Evolutionary conservation across 139 green algal genomes (phyloP).

Genomic region (Marvania coccoides): DNA sequence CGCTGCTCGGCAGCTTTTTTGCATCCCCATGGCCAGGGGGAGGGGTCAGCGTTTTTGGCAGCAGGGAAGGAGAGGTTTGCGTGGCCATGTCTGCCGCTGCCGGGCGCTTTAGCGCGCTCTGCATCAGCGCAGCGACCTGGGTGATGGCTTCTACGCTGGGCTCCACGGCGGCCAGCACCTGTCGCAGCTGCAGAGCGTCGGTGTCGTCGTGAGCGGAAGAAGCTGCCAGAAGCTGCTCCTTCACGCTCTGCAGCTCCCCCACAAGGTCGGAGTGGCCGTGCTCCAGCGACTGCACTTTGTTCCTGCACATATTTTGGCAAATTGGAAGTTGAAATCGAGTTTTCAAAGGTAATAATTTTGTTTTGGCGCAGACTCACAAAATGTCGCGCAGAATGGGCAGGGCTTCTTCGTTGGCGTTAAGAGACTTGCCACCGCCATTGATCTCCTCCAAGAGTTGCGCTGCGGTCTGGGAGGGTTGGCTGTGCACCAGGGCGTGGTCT

Average conservation of each 20-base stretch:
- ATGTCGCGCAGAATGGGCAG: not conserved
- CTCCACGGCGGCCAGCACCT: not conserved
- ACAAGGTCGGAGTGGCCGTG: too few species aligned
- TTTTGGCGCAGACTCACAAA: too few species aligned
- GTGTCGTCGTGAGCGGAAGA: too few species aligned
- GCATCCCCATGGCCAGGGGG: too few species aligned
- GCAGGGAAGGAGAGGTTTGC: not conserved
- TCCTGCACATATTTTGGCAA: too few species aligned
- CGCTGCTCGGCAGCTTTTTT: too few species aligned
- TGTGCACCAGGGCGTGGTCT: not conserved
- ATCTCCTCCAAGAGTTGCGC: not conserved
- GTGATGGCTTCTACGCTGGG: not conserved
- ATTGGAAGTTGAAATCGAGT: too few species aligned
- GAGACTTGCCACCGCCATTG: too few species aligned
- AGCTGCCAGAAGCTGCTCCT: not conserved
- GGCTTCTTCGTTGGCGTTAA: not conserved
- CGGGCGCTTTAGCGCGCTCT: not conserved
- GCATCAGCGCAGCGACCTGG: not conserved
- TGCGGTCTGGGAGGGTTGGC: not conserved
- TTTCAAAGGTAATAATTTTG: too few species aligned
- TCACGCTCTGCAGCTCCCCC: not conserved
- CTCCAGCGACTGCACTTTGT: too few species aligned
- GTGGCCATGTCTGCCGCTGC: not conserved
- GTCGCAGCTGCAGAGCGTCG: too few species aligned
- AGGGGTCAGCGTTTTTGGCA: not conserved